Base-by-base conservation (phyloP, 2,329 filamentous ascomycete genomes). In the Aspergillus ibericus region DNA sequence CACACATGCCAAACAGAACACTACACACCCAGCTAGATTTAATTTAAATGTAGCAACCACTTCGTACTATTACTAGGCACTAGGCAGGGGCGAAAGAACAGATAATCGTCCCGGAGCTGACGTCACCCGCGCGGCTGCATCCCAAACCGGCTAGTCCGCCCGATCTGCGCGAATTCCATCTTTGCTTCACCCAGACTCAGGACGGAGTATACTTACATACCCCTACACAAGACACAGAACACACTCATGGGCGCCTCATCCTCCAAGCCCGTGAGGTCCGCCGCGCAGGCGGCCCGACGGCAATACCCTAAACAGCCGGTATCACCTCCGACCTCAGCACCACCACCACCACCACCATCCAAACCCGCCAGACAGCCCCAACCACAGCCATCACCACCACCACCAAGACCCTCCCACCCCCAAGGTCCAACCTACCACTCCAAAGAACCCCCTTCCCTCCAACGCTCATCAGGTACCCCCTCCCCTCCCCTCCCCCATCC, bases 171-270 rank as follows among this genome's bases (percentile, higher is more conserved):
- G n/a, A 50, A 50, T 10, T 22, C 16, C 27, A 16, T 48, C 25
- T 29, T n/a, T n/a, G n/a, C 48, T 18, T 18, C 25, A 46, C 27
- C 49, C 51, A 58, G 35, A 38, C n/a, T n/a, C 25, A 29, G 20
- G n/a, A n/a, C n/a, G n/a, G n/a, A n/a, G n/a, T n/a, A n/a, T n/a
- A n/a, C n/a, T n/a, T n/a, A n/a, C n/a, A n/a, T n/a, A n/a, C n/a
- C n/a, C n/a, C n/a, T 29, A 55, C 16, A 32, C 52, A 15, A n/a
- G 27, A 48, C 16, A 20, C 51, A 42, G 20, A n/a, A 25, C 13
- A 35, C n/a, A 46, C 35, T 34, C 54, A 86, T 87, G 84, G 84
- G 84, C n/a, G 79, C 82, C 2, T 81, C 82, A n/a, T 75, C 80
- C 42, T 87, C 84, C 6, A 87, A 86, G 75, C 80, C 80, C 36